Base-by-base conservation (phyloP, 106 monocot genomes). In the Allium sativum region DNA sequence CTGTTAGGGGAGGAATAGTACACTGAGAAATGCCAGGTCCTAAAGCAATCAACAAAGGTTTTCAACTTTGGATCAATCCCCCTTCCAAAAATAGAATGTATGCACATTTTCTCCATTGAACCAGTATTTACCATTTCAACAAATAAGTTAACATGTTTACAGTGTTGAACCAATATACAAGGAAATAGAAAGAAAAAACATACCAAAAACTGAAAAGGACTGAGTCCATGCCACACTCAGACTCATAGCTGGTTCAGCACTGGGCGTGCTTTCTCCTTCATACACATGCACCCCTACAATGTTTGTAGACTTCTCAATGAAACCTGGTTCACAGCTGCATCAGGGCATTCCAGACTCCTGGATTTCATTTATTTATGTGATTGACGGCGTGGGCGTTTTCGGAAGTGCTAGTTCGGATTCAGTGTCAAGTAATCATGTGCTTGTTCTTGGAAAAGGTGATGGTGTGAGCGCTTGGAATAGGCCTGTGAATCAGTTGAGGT, bases 51-150 rank as follows among this genome's bases (percentile, higher is more conserved):
- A 71, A 81, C 6, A 76, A 52, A 13, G 92, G 87, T 19, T 64
- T 92, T 43, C 92, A 92, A 46, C 87, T 92, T 20, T 92, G 92
- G 92, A 77, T 92, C 81, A 92, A 92, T 44, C 92, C 87, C 74
- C 81, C 87, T 56, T 84, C 87, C 74, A 81, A 81, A 61, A 74
- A 92, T 20, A 92, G 87, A 68, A 92, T 87, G 92, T 92, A 75
- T 67, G 9, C 20, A 55, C n/a, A n/a, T n/a, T 0, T 50, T 3
- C 11, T 50, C 48, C 48, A 50, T 12, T 22, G 11, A 9, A 62
- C 1, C 12, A n/a, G n/a, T n/a, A n/a, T n/a, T n/a, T 44, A 6
- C 6, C 48, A 56, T 41, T 45, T 3, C 48, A 50, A 50, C 48
- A 50, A 31, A 31, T 3, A 31, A 3, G 31, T 50, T 50, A 50